Evolutionary conservation across 2,329 filamentous ascomycete species (phyloP).

Genomic region (Metarhizium rileyi): DNA sequence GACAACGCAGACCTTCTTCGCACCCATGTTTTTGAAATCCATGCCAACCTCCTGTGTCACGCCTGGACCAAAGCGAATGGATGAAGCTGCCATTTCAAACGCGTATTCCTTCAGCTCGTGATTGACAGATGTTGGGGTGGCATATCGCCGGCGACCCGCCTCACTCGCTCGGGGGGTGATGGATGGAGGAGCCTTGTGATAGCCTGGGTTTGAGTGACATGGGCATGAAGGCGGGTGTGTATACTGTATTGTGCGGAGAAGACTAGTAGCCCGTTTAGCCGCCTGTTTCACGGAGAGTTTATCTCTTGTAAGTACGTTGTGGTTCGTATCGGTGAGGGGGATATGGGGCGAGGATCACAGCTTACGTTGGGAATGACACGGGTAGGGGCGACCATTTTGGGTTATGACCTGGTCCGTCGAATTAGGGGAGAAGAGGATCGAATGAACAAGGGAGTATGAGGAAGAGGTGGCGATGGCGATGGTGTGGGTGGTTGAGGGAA

Average conservation of each 20-base stretch:
- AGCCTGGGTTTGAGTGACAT: constrained; percentile 80
- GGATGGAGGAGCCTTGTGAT: constrained; percentile 56
- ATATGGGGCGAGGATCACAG: constrained; percentile 1
- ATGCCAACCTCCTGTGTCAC: constrained; percentile 94
- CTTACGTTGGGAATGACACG: constrained; percentile 26
- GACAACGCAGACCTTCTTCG: constrained; percentile 81
- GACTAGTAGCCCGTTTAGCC: constrained; percentile 55
- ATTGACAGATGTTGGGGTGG: constrained; percentile 56
- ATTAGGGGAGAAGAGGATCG: too few relatives aligned
- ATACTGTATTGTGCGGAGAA: constrained; percentile 84
- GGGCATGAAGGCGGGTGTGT: constrained; percentile 81
- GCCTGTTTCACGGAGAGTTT: constrained; percentile 28
- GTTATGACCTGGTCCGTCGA: not conserved
- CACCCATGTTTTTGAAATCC: constrained; percentile 89
- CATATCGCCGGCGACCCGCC: constrained; percentile 41
- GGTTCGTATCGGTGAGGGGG: too few relatives aligned
- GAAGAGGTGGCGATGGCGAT: not conserved
- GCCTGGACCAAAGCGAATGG: constrained; percentile 87
- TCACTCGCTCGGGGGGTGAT: constrained; percentile 38
- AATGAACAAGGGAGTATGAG: too few relatives aligned
- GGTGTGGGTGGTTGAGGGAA: too few relatives aligned
- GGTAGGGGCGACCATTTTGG: constrained; percentile 19
- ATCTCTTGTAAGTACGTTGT: too few relatives aligned
- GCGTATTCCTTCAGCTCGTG: constrained; percentile 79
- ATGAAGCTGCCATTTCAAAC: constrained; percentile 96